Percentiles rank a stretch among this genome's conserved stretches.
Conservation (phyloP, 306 rosid species). For the Quillaja saponaria region DNA sequence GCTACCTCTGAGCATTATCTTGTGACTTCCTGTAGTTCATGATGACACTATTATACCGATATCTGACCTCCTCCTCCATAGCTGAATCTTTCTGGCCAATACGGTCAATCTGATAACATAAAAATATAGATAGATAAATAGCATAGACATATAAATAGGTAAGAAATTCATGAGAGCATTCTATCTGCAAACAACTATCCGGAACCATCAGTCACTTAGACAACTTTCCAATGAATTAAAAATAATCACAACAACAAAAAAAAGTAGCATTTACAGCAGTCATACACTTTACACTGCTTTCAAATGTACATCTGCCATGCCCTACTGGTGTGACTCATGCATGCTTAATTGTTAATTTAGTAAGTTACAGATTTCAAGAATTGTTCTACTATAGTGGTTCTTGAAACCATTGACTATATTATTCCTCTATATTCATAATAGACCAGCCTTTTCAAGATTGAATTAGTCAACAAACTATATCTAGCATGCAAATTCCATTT, state of each 20-base stretch:
- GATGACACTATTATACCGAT: slow-evolving; percentile 73
- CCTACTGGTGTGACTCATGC: too few relatives aligned
- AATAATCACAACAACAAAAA: too few relatives aligned
- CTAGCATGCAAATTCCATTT: slow-evolving; percentile 15
- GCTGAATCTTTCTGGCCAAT: slow-evolving; percentile 73
- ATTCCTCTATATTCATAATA: slow-evolving; percentile 2
- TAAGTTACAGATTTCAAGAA: slow-evolving; percentile 1
- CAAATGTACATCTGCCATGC: too few relatives aligned
- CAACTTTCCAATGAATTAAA: too few relatives aligned
- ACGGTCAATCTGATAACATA: slow-evolving; percentile 62
- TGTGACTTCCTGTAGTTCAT: slow-evolving; percentile 86
- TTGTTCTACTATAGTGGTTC: slow-evolving; percentile 2
- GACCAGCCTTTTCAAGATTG: slow-evolving; percentile 7
- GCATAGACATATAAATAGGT: not conserved
- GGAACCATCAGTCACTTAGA: not conserved
- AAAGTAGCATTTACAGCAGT: too few relatives aligned
- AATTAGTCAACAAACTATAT: slow-evolving; percentile 15
- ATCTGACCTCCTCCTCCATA: slow-evolving; percentile 85
- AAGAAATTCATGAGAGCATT: not conserved
- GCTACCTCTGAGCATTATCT: slow-evolving; percentile 87
- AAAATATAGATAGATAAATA: slow-evolving; percentile 23
- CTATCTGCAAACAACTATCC: slow-evolving; percentile 2
- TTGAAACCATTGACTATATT: not conserved
- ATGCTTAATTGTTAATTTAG: too few relatives aligned
- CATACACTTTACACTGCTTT: too few relatives aligned